phyloP scores from a whole-genome alignment of 2,329 filamentous ascomycete genomes.

The Colletotrichum truncatum region DNA sequence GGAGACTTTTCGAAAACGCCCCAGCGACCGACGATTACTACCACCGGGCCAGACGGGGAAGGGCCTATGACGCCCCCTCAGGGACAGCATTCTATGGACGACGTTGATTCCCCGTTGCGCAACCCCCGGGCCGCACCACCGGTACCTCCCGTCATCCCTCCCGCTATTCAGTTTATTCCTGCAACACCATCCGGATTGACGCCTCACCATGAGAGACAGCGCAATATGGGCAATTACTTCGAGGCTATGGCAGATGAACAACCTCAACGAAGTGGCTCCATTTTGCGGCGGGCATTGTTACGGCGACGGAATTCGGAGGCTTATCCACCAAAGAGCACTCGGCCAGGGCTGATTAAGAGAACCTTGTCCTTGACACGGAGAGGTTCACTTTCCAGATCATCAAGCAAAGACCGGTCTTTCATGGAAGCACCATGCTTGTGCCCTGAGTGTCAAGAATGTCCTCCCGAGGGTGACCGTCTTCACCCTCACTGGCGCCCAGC shows the following conservation, averaged over 20 bases:
- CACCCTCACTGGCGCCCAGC: constrained; percentile 72
- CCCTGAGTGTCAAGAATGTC: constrained; percentile 54
- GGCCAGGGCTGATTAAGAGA: constrained; percentile 55
- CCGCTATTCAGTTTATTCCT: constrained; percentile 67
- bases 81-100: constrained; percentile 56
- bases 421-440: constrained; percentile 48
- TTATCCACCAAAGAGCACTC: constrained; percentile 49
- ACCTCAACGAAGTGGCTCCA: constrained; percentile 56
- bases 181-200: constrained; percentile 70
- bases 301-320: constrained; percentile 55
- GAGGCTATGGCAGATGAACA: constrained; percentile 54
- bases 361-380: constrained; percentile 62
- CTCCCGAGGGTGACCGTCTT: constrained; percentile 61
- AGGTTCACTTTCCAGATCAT: constrained; percentile 34
- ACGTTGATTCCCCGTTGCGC: constrained; percentile 69
- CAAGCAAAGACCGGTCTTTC: constrained; percentile 37
- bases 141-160: constrained; percentile 56
- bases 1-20: constrained; percentile 35
- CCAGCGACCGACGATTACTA: constrained; percentile 46
- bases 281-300: constrained; percentile 63
- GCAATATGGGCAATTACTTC: constrained; percentile 63
- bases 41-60: constrained; percentile 47
- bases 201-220: constrained; percentile 61
- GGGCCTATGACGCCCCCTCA: constrained; percentile 63
- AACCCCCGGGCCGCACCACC: constrained; percentile 68